phyloP scores from a whole-genome alignment of 257 asterid species.

The Mitragyna speciosa region DNA sequence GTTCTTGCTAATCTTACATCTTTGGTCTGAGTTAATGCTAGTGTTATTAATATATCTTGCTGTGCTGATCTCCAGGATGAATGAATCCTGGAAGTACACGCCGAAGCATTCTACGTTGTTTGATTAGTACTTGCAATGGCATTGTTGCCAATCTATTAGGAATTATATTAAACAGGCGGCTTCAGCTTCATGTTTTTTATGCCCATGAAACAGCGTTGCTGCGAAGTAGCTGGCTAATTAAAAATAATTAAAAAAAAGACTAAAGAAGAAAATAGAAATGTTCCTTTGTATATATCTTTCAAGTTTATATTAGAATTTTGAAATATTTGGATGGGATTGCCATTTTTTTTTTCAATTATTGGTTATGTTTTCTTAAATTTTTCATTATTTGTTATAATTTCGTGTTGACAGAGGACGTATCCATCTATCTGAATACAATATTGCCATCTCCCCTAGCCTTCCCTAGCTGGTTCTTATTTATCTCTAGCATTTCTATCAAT shows the following conservation, averaged over 20 bases:
- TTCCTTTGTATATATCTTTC: not conserved
- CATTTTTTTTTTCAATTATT: too few species aligned
- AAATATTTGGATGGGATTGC: not conserved
- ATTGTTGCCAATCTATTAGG: not conserved
- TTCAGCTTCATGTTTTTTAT: not conserved
- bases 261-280: not conserved
- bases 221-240: not conserved
- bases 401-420: not conserved
- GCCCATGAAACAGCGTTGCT: constrained; percentile 4
- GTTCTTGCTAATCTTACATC: constrained; percentile 4
- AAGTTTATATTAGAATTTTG: not conserved
- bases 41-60: not conserved
- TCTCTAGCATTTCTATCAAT: not conserved
- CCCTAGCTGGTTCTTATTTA: not conserved
- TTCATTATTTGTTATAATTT: too few species aligned
- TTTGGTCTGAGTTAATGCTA: not conserved
- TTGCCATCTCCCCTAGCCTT: not conserved
- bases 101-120: not conserved
- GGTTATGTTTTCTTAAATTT: too few species aligned
- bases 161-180: not conserved
- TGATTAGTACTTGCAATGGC: not conserved
- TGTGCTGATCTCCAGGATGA: not conserved
- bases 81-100: not conserved
- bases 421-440: too few species aligned
- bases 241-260: too few species aligned